phyloP scores from a whole-genome alignment of 257 asterid species.

The Solanum pimpinellifolium region DNA sequence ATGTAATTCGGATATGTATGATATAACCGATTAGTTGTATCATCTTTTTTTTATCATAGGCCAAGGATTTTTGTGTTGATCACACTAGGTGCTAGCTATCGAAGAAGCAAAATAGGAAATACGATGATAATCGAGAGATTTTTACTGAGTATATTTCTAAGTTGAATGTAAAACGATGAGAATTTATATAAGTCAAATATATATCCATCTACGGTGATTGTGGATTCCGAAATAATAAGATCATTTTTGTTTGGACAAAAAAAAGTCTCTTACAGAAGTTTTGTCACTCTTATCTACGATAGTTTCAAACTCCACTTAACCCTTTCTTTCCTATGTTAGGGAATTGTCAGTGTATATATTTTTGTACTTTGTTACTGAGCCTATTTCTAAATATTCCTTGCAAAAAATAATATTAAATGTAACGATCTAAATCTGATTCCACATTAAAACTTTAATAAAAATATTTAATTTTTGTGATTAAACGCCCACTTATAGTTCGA shows the following conservation, averaged over 20 bases:
- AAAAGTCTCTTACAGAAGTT: too few relatives aligned
- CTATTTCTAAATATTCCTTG: not conserved
- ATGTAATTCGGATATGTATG: rapidly evolving
- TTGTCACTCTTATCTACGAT: not conserved
- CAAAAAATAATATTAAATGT: too few relatives aligned
- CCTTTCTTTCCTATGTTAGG: too few relatives aligned
- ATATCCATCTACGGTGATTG: not conserved
- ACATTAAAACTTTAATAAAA: not conserved
- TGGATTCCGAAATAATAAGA: not conserved
- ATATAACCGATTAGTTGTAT: too few relatives aligned
- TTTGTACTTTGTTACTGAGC: too few relatives aligned
- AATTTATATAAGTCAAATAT: too few relatives aligned
- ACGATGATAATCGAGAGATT: not conserved
- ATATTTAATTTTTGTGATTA: not conserved
- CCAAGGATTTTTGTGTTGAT: not conserved
- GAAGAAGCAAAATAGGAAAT: not conserved
- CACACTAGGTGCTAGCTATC: not conserved
- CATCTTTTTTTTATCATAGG: not conserved
- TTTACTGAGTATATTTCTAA: too few relatives aligned
- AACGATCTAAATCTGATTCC: too few relatives aligned
- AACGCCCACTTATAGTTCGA: not conserved
- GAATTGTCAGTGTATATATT: not conserved
- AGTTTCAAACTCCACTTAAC: not conserved
- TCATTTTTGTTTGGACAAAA: too few relatives aligned
- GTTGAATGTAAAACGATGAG: too few relatives aligned